Conservation (phyloP, 371 early-diverging fungal genomes). For the Phascolomyces articulosus region DNA sequence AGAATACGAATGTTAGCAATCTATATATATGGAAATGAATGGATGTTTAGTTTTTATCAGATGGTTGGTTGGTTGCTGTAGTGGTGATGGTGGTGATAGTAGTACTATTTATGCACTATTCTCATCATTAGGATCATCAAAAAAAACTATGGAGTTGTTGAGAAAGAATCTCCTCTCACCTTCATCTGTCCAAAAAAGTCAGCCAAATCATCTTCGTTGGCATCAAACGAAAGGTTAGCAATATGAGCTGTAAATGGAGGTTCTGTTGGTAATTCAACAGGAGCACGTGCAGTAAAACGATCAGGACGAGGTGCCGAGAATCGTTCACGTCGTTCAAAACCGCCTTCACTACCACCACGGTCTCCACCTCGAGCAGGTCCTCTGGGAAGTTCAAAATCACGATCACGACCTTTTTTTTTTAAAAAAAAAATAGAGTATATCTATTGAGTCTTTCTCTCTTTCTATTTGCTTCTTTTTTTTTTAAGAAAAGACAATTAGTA, state of each 20-base stretch:
- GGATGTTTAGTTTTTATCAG: no score
- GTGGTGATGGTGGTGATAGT: no score
- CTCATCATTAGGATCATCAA: no score
- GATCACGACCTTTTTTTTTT: neutral
- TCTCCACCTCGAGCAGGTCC: constrained; percentile 24
- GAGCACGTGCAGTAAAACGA: constrained; percentile 46
- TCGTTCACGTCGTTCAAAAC: constrained; percentile 39
- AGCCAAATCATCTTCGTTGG: constrained; percentile 74
- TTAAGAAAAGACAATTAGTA: no score
- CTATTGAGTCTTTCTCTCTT: no score
- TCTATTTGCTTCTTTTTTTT: no score
- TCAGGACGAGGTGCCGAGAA: constrained; percentile 40
- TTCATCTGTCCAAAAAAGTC: constrained; percentile 70
- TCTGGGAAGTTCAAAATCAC: constrained; percentile 23
- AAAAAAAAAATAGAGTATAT: no score
- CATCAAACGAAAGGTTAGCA: constrained; percentile 88
- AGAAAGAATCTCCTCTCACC: constrained; percentile 41
- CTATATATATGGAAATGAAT: constrained; percentile 30
- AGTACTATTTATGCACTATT: no score
- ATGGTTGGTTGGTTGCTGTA: no score
- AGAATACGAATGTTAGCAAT: constrained; percentile 69
- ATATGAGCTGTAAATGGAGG: constrained; percentile 90
- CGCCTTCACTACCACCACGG: constrained; percentile 19
- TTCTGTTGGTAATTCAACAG: constrained; percentile 77
- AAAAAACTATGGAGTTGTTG: no score